Evolutionary conservation across 495 filamentous ascomycete species (phyloP).

Genomic region (Chaetomium tenue): DNA sequence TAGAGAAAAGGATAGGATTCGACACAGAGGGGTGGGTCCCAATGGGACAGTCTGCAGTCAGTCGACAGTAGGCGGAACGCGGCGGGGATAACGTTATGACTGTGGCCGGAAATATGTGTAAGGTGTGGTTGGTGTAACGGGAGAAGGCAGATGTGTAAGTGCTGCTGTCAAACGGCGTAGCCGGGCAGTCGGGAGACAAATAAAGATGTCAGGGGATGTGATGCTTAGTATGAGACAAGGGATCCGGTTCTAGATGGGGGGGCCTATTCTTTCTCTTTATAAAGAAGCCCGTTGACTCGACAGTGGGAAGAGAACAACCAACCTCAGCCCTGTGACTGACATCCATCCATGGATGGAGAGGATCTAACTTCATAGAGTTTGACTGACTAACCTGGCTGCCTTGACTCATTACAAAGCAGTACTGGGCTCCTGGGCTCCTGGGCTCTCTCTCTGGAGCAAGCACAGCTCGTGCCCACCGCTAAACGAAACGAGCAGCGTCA

Average conservation of each 20-base stretch:
- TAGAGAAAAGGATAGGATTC: background rate
- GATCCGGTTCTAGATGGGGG: background rate
- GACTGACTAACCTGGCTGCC: no score
- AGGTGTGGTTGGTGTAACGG: background rate
- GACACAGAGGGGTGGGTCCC: background rate
- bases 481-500: background rate
- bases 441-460: no score
- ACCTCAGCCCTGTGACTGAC: slow-evolving; percentile 3
- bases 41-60: background rate
- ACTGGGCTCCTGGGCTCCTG: no score
- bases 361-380: background rate
- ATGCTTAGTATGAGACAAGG: background rate
- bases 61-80: background rate
- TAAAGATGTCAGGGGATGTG: background rate
- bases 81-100: background rate
- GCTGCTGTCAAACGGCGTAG: background rate
- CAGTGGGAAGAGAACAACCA: no score
- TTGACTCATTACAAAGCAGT: slow-evolving; percentile 30
- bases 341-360: slow-evolving; percentile 10
- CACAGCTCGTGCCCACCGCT: no score
- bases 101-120: no score
- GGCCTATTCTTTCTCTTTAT: background rate
- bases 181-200: background rate
- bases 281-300: background rate
- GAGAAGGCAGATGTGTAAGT: background rate